Evolutionary conservation across 2,329 filamentous ascomycete genomes (phyloP).

Genomic region (Cytospora paraplurivora): DNA sequence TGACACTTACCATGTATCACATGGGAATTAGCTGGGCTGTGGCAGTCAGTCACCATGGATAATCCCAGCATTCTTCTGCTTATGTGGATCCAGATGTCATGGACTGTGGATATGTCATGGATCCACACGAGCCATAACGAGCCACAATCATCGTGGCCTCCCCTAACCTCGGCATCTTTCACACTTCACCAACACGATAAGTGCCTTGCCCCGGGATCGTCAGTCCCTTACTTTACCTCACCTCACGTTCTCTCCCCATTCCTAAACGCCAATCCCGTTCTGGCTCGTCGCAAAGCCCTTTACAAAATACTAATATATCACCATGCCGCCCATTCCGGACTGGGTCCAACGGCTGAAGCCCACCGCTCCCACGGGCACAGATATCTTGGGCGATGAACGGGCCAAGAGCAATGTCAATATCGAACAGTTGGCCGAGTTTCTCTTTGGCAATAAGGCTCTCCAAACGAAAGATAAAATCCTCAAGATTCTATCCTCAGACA

Average conservation of each 20-base stretch:
- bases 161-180: not conserved
- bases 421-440: conserved; percentile 65
- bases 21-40: not conserved
- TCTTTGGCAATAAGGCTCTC: conserved; percentile 68
- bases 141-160: not conserved
- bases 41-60: not conserved
- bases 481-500: conserved; percentile 65
- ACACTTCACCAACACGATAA: not conserved
- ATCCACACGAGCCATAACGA: not conserved
- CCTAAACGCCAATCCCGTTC: not conserved
- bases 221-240: not conserved
- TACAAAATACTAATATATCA: not conserved
- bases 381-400: conserved; percentile 70
- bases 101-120: not conserved
- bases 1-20: not conserved
- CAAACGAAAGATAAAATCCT: conserved; percentile 63
- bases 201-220: not conserved
- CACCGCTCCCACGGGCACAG: conserved; percentile 66
- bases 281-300: not conserved
- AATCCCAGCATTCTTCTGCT: not conserved
- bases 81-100: not conserved
- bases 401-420: conserved; percentile 67
- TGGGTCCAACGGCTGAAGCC: conserved; percentile 40
- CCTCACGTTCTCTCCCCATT: not conserved
- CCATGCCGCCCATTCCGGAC: conserved; percentile 29